These are phyloP conservation scores for Calonectria honghensis DNA, from an alignment of 2,329 filamentous ascomycete species.

Conservation along the genomic window DNA sequence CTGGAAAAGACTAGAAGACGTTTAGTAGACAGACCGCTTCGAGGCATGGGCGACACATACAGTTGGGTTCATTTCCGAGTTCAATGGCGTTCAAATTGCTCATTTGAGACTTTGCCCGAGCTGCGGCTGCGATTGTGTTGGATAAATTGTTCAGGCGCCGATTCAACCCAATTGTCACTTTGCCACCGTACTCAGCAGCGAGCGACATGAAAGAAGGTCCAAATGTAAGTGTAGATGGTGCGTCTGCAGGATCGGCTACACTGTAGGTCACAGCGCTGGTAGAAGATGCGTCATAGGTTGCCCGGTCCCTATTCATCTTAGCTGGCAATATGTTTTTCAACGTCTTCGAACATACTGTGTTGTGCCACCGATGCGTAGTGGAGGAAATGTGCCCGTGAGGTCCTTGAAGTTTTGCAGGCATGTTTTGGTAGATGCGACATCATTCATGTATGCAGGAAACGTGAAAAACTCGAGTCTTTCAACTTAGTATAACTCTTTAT, in stretches of 20 bases:
- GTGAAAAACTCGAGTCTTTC: conserved; percentile 73
- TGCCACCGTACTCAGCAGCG: conserved; percentile 68
- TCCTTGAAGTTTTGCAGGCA: conserved; percentile 72
- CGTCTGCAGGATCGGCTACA: conserved; percentile 67
- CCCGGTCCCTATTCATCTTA: conserved; percentile 63
- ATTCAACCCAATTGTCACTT: conserved; percentile 72
- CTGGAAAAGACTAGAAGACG: conserved; percentile 35
- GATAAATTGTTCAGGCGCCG: conserved; percentile 70
- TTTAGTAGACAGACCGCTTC: background rate
- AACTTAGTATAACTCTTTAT: background rate
- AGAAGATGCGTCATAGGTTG: conserved; percentile 68
- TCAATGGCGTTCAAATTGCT: conserved; percentile 72
- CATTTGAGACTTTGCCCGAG: conserved; percentile 65
- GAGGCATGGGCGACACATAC: conserved; percentile 53
- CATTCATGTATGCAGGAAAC: conserved; percentile 72
- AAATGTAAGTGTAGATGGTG: conserved; percentile 70
- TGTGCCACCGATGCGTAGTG: conserved; percentile 75
- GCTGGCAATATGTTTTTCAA: background rate
- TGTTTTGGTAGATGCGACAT: conserved; percentile 69
- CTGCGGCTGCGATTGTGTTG: conserved; percentile 73
- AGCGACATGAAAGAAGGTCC: conserved; percentile 71
- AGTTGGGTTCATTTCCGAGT: conserved; percentile 75
- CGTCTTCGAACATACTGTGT: conserved; percentile 63
- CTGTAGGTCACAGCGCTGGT: conserved; percentile 70
- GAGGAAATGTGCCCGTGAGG: conserved; percentile 70